Conservation (phyloP, 2,329 filamentous ascomycete genomes). For the Epichloe elymi region DNA sequence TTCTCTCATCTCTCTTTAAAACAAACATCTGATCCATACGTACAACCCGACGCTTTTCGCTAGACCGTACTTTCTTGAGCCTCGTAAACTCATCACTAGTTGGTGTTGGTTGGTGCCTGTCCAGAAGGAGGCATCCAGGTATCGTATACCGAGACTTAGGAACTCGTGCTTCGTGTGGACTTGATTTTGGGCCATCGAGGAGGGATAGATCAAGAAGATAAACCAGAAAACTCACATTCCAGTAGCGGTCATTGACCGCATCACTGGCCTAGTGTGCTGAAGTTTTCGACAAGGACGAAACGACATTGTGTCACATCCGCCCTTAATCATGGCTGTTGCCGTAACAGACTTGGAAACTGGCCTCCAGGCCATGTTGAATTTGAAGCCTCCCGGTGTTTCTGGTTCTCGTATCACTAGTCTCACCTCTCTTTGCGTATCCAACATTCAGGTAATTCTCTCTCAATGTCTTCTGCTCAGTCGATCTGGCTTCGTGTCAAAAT, state of each 20-base stretch:
- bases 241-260: background rate
- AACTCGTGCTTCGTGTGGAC: background rate
- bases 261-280: background rate
- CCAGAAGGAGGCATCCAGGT: background rate
- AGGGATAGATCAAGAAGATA: background rate
- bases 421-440: conserved; percentile 75
- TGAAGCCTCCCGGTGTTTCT: conserved; percentile 90
- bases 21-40: conserved; percentile 1
- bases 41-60: conserved; percentile 3
- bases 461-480: background rate
- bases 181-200: background rate
- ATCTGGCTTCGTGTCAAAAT: background rate
- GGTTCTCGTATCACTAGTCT: conserved; percentile 82
- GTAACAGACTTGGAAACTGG: conserved; percentile 84
- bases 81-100: conserved; percentile 4
- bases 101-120: background rate
- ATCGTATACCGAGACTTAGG: background rate
- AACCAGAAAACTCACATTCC: background rate
- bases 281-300: background rate
- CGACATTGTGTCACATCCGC: conserved; percentile 6
- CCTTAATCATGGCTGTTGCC: conserved; percentile 55
- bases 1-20: conserved; percentile 2
- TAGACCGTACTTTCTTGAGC: conserved; percentile 4
- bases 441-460: conserved; percentile 60
- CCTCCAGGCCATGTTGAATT: conserved; percentile 78